Evolutionary conservation across 306 rosid species (phyloP).

Genomic region (Trifolium repens): DNA sequence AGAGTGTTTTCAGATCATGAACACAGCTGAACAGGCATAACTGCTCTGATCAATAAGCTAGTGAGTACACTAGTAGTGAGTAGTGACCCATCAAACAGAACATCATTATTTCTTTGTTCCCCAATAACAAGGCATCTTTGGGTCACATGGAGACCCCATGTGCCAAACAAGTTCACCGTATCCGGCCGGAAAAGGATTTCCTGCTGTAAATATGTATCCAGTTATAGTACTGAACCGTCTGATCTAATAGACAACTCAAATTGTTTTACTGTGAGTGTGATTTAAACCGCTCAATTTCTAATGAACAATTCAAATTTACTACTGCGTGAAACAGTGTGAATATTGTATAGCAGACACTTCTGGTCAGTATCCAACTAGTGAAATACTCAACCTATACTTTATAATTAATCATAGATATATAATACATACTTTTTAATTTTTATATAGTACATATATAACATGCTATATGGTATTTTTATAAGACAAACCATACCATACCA

Average conservation of each 20-base stretch:
- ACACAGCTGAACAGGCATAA: neutral
- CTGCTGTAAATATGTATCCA: no score
- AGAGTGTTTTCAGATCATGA: constrained; percentile 28
- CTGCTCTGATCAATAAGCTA: neutral
- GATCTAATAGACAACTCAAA: no score
- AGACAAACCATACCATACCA: neutral
- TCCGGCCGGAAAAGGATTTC: neutral
- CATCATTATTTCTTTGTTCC: constrained; percentile 40
- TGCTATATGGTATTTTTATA: constrained; percentile 7
- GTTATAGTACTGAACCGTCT: no score
- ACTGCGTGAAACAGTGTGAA: no score
- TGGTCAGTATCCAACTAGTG: constrained; percentile 10
- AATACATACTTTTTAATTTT: neutral
- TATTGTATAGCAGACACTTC: no score
- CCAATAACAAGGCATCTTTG: constrained; percentile 50
- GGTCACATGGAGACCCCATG: constrained; percentile 50
- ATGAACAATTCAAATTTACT: no score
- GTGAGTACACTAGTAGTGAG: neutral
- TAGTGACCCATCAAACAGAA: constrained; percentile 24
- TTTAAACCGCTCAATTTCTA: no score
- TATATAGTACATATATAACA: neutral
- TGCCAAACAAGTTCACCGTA: constrained; percentile 29
- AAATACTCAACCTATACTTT: neutral
- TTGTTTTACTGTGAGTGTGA: no score
- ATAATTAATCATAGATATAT: neutral